These are phyloP conservation scores for Epichloe uncinata DNA, from an alignment of 2,329 filamentous ascomycete genomes.

Conservation along the genomic window DNA sequence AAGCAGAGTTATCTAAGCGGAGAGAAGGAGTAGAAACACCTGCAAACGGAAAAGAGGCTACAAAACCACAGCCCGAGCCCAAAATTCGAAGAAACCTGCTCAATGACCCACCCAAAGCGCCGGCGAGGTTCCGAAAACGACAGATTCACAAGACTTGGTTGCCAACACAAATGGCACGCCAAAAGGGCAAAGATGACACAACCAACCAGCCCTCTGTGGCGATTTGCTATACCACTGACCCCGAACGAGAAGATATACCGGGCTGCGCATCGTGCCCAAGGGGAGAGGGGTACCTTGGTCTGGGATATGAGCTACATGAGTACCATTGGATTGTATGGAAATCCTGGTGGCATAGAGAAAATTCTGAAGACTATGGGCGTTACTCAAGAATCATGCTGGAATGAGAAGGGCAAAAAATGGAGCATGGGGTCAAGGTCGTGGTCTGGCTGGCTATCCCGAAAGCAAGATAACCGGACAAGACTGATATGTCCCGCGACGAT, in stretches of 20 bases:
- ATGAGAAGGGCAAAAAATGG: constrained; percentile 60
- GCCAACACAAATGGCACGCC: constrained; percentile 79
- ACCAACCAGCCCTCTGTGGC: constrained; percentile 70
- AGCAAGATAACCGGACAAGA: constrained; percentile 36
- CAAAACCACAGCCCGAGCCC: constrained; percentile 31
- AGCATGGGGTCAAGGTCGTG: constrained; percentile 37
- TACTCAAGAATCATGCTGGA: constrained; percentile 46
- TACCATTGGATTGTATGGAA: constrained; percentile 66
- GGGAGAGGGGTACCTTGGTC: constrained; percentile 58
- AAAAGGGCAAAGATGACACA: constrained; percentile 84
- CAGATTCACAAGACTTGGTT: constrained; percentile 87
- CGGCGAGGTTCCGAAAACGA: constrained; percentile 66
- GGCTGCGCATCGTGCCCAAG: constrained; percentile 68
- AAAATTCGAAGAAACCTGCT: constrained; percentile 60
- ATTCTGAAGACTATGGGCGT: constrained; percentile 55
- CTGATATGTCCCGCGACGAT: constrained; percentile 60
- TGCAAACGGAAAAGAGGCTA: constrained; percentile 7
- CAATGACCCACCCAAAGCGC: constrained; percentile 42
- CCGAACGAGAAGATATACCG: constrained; percentile 85
- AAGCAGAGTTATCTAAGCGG: constrained; percentile 11
- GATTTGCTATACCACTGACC: constrained; percentile 72
- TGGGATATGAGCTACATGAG: constrained; percentile 96
- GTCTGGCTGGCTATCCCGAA: constrained; percentile 37
- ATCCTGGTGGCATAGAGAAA: constrained; percentile 46
- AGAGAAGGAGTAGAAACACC: constrained; percentile 5